Conservation (phyloP, 345 rosid genomes). For the Salix brachista region DNA sequence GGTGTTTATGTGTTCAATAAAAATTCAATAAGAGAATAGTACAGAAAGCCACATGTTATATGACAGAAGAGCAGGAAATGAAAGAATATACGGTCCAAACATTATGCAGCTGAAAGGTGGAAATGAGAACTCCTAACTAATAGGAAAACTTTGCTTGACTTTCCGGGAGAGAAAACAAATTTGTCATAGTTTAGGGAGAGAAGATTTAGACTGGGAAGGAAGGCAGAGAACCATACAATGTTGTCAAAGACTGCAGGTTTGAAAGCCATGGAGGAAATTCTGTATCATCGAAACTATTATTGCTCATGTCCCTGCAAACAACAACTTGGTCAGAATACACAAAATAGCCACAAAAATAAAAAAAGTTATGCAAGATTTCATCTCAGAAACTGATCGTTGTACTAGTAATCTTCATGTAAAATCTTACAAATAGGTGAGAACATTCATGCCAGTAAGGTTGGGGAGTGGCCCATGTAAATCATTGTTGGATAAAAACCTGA, state of each 20-base stretch:
- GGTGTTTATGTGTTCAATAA: not conserved
- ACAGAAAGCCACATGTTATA: not conserved
- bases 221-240: constrained; percentile 51
- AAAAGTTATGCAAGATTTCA: not conserved
- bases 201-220: not conserved
- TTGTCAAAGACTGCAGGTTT: constrained; percentile 43
- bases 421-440: constrained; percentile 67
- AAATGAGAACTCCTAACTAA: not conserved
- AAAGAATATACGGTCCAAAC: not conserved
- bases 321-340: not conserved
- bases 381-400: not conserved
- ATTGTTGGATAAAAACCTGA: constrained; percentile 76
- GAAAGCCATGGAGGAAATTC: constrained; percentile 60
- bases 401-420: not conserved
- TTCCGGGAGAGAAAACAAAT: not conserved
- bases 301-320: constrained; percentile 72
- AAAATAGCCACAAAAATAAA: not conserved
- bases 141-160: not conserved
- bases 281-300: constrained; percentile 52
- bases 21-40: not conserved
- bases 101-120: not conserved
- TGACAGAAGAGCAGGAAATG: not conserved
- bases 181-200: not conserved
- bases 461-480: constrained; percentile 54
- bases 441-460: constrained; percentile 46